phyloP scores from a whole-genome alignment of 257 asterid species.

The Nicotiana knightiana region DNA sequence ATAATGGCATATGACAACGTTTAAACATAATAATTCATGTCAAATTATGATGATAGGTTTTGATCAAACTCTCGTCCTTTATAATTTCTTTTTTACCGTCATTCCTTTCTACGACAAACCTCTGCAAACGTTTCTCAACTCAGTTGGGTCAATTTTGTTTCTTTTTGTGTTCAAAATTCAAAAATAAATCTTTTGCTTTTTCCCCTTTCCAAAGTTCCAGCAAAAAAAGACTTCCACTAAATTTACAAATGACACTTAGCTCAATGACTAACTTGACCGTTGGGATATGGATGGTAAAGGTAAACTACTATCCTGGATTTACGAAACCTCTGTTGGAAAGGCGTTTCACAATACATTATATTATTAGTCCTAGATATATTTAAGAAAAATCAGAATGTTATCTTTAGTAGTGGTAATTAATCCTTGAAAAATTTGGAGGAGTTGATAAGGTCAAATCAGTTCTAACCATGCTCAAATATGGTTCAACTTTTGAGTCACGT shows the following conservation, averaged over 20 bases:
- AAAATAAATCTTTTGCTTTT: background rate
- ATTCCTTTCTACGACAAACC: too few relatives aligned
- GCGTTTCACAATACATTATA: background rate
- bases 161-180: background rate
- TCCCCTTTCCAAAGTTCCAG: background rate
- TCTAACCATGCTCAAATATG: background rate
- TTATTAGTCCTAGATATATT: too few relatives aligned
- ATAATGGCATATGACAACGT: background rate
- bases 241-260: background rate
- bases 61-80: background rate
- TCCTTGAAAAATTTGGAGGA: background rate
- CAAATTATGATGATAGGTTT: background rate
- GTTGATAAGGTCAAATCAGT: background rate
- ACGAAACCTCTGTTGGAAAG: background rate
- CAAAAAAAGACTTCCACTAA: background rate
- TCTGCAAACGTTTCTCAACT: too few relatives aligned
- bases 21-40: conserved; percentile 1
- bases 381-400: too few relatives aligned
- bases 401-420: background rate
- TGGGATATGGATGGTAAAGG: background rate
- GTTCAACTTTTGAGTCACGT: background rate
- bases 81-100: background rate
- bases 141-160: too few relatives aligned
- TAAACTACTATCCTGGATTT: background rate
- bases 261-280: background rate